Percentiles rank a stretch among this genome's conserved stretches.
phyloP scores from a whole-genome alignment of 495 filamentous ascomycete genomes.

The Hypoxylon trugodes region DNA sequence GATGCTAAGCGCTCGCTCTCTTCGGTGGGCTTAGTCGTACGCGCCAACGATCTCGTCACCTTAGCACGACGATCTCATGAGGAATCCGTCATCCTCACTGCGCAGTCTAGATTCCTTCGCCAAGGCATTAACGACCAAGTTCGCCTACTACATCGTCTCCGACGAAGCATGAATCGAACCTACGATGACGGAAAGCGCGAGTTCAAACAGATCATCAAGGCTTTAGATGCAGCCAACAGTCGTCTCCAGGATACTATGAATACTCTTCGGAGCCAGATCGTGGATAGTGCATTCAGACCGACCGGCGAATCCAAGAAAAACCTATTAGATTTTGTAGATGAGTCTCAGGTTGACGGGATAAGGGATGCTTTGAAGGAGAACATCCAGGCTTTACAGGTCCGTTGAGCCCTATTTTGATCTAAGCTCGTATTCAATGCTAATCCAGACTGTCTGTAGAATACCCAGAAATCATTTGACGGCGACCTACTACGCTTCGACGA shows the following conservation, averaged over 20 bases:
- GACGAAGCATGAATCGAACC: slow-evolving; percentile 63
- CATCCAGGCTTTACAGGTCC: slow-evolving; percentile 63
- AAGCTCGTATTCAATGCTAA: slow-evolving; percentile 11
- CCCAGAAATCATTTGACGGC: slow-evolving; percentile 66
- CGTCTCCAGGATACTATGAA: slow-evolving; percentile 76
- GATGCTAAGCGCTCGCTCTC: slow-evolving; percentile 89
- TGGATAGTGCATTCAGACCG: slow-evolving; percentile 78
- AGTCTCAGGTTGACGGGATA: slow-evolving; percentile 75
- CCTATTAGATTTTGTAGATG: slow-evolving; percentile 91
- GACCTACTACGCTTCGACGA: slow-evolving; percentile 71
- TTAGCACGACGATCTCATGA: slow-evolving; percentile 78
- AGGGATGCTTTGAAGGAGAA: slow-evolving; percentile 70
- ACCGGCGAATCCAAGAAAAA: slow-evolving; percentile 70
- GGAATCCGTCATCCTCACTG: slow-evolving; percentile 77
- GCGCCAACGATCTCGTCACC: slow-evolving; percentile 87
- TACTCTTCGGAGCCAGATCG: slow-evolving; percentile 71
- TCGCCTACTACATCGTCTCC: slow-evolving; percentile 71
- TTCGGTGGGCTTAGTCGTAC: slow-evolving; percentile 83
- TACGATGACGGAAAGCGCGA: slow-evolving; percentile 58
- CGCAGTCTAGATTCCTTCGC: slow-evolving; percentile 79
- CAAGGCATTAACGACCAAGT: slow-evolving; percentile 77
- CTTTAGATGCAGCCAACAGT: slow-evolving; percentile 76
- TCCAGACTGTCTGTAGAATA: slow-evolving; percentile 49
- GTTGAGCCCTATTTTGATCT: slow-evolving; percentile 7
- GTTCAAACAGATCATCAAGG: slow-evolving; percentile 67